These are phyloP conservation scores for Venturia oleaginea DNA, from an alignment of 2,329 filamentous ascomycete species.

Conservation along the genomic window DNA sequence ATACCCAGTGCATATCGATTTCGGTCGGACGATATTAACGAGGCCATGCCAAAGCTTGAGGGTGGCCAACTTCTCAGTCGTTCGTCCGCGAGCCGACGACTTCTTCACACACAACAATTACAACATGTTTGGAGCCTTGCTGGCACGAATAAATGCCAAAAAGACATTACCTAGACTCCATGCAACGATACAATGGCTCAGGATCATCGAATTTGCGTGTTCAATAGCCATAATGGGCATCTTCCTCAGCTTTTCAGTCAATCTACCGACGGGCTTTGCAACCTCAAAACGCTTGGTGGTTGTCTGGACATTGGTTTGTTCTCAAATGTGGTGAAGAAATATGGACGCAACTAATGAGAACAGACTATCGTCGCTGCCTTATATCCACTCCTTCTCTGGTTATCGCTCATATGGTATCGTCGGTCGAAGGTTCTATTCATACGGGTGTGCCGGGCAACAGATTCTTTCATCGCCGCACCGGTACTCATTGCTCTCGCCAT, in stretches of 20 bases:
- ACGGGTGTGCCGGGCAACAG: slow-evolving; percentile 6
- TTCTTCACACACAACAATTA: background rate
- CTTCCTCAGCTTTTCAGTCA: slow-evolving; percentile 3
- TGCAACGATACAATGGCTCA: slow-evolving; percentile 3
- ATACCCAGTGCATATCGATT: background rate
- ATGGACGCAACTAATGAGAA: background rate
- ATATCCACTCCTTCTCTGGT: slow-evolving; percentile 2
- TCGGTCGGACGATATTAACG: background rate
- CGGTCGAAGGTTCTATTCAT: background rate
- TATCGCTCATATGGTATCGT: slow-evolving; percentile 3
- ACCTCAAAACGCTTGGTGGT: slow-evolving; percentile 7
- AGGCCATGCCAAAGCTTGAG: background rate
- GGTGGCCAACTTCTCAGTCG: background rate
- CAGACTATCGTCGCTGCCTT: slow-evolving; percentile 1
- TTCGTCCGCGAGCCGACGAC: background rate
- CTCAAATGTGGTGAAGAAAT: background rate
- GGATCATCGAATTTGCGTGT: background rate
- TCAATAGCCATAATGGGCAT: slow-evolving; percentile 1
- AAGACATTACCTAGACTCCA: background rate
- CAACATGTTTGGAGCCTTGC: background rate
- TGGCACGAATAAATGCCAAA: slow-evolving; percentile 2
- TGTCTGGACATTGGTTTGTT: background rate
- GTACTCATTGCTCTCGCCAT: slow-evolving; percentile 1
- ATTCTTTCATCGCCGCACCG: background rate
- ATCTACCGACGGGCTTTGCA: background rate